Base-by-base conservation (phyloP, 1,284 basidiomycete genomes). In the Cystobasidiaceae sp. region DNA sequence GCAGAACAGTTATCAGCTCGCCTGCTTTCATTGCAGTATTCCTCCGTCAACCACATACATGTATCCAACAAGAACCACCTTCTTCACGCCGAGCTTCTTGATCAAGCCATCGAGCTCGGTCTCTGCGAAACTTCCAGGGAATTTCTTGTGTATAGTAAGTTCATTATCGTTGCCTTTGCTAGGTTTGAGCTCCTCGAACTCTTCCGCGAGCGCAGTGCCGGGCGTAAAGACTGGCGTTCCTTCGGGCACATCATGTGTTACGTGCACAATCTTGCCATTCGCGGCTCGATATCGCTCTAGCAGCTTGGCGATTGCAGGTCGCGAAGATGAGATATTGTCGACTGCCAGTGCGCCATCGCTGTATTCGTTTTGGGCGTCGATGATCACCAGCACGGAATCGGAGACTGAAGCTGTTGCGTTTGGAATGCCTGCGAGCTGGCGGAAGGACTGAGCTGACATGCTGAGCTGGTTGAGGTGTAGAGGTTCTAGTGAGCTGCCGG, bases 401-500 rank as follows among this genome's bases (percentile, higher is more conserved):
- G 41, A 32, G 30, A 56, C 52, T 3, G 51, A 37, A 19, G 61
- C 61, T 8, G 51, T 64, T n/a, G 61, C 55, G 52, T 64, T 23
- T 15, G 61, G 61, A 23, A 64, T 64, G n/a, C 61, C 61, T 34
- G 61, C 61, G n/a, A 64, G 51, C 52, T 64, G 61, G 32, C 61
- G 13, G 61, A 64, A 64, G 19, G 61, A 64, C n/a, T 56, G 37
- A 23, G 41, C 52, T 41, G 54, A 27, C 61, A 64, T 64, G 43
- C 3, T 56, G 55, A 25, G 25, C 11, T 52, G 27, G 6, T 28
- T 7, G 11, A 8, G 11, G 8, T 5, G 25, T 9, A 50, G n/a
- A n/a, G n/a, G n/a, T n/a, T n/a, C n/a, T n/a, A n/a, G n/a, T n/a
- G n/a, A n/a, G n/a, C n/a, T n/a, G n/a, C n/a, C n/a, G n/a, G n/a